Base-by-base conservation (phyloP, 345 rosid genomes). In the Boechera stricta region DNA sequence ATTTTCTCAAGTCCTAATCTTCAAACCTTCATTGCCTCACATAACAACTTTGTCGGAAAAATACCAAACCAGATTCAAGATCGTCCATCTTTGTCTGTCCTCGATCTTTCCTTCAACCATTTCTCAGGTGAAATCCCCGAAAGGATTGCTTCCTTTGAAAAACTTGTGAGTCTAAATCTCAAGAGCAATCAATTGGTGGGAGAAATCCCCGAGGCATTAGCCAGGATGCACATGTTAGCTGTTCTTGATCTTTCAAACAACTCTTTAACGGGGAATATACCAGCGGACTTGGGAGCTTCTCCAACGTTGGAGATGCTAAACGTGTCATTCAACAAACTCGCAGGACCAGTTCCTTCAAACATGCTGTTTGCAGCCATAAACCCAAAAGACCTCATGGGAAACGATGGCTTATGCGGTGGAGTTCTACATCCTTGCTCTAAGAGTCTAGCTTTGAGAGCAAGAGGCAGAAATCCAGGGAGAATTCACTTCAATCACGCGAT, bases 241-340 rank as follows among this genome's bases (percentile, higher is more conserved):
- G 55, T 91, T 68, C 89, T 91, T 28, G 92, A 94, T 77, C 87
- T 93, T 58, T 93, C 98, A 47, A 83, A 87, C 84, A 91, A 93
- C 76, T 88, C 96, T 65, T 64, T 93, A 18, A 57, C 80, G 4
- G 98, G 98, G 38, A 77, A 41, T 6, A 93, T 93, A 52, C 97
- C 97, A 0, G 72, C 21, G 11, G 84, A 76, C 67, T 75, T 91
- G 9, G 96, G 98, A 64, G 83, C 77, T 72, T 89, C 91, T 5
- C 92, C 94, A 18, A 86, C 97, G 31, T 44, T 93, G 74, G 98
- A 93, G 86, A 87, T 74, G 82, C 85, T 93, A 10, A 91, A 89
- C 69, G 67, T 91, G 64, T 91, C 98, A 18, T 86, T 80, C 85
- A 93, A 93, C 79, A 85, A 82, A 72, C 97, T 93, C 31, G 73